phyloP scores from a whole-genome alignment of 2,329 filamentous ascomycete genomes.

The Aspergillus fructus region DNA sequence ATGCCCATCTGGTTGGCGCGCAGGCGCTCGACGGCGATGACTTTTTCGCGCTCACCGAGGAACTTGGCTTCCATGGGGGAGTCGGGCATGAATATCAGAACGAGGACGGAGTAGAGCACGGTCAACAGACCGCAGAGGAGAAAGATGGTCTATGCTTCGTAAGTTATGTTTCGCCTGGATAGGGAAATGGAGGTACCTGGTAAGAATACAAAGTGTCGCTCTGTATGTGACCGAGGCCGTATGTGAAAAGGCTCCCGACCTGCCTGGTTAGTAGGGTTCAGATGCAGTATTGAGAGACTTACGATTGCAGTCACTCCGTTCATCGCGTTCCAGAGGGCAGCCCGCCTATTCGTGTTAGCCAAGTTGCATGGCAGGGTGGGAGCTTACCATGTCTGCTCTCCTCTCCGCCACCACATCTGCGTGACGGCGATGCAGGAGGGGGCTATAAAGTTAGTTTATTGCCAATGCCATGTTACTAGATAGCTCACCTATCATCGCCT shows the following conservation, averaged over 20 bases:
- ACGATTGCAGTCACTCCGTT: constrained; percentile 59
- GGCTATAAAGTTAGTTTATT: constrained; percentile 14
- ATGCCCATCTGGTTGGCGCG: constrained; percentile 57
- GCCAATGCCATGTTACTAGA: background rate
- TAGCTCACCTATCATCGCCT: constrained; percentile 23
- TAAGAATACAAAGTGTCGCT: constrained; percentile 40
- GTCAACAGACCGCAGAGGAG: constrained; percentile 55
- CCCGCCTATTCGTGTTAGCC: constrained; percentile 28
- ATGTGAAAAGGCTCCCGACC: constrained; percentile 47
- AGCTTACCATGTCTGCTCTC: constrained; percentile 54
- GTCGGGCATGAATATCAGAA: constrained; percentile 52
- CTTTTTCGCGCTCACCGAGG: constrained; percentile 49
- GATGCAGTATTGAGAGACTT: constrained; percentile 37
- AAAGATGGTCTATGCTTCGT: constrained; percentile 46
- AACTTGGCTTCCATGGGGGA: constrained; percentile 53
- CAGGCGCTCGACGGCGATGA: constrained; percentile 55
- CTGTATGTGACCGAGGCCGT: constrained; percentile 59
- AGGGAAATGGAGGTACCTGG: constrained; percentile 15
- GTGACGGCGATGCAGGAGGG: constrained; percentile 59
- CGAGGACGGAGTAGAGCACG: constrained; percentile 46
- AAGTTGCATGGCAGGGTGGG: too few species aligned
- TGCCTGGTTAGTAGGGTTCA: too few species aligned
- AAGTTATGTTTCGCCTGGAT: too few species aligned
- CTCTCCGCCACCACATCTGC: constrained; percentile 62
- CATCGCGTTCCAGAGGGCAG: constrained; percentile 62